A percentile compares a stretch with the other conserved stretches of the same genome.
Conservation (phyloP, 1,139 yeast genomes). For the Taphrina pruni region DNA sequence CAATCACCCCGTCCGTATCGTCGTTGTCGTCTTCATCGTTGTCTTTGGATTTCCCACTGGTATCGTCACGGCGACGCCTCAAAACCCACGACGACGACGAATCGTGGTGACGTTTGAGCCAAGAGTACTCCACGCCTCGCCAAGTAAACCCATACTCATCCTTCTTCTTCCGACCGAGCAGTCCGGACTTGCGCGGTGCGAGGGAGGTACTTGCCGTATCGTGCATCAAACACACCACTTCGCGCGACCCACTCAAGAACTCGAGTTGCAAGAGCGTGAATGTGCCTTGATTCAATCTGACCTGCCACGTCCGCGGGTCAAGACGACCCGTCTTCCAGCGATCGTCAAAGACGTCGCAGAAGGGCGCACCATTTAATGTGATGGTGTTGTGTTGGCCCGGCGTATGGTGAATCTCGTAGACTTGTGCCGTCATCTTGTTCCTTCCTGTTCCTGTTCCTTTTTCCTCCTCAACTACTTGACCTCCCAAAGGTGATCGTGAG, state of each 20-base stretch:
- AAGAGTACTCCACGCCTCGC: background rate
- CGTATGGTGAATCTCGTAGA: background rate
- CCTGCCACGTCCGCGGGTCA: constrained; percentile 22
- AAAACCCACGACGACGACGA: too few species aligned
- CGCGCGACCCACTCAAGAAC: background rate
- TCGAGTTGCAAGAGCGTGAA: background rate
- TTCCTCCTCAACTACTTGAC: too few species aligned
- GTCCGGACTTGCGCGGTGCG: background rate
- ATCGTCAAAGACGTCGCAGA: constrained; percentile 21
- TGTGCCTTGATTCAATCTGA: constrained; percentile 8
- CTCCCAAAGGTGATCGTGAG: background rate
- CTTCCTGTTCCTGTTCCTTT: too few species aligned
- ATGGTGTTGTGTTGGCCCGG: constrained; percentile 10
- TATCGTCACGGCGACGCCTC: too few species aligned
- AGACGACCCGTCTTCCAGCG: background rate
- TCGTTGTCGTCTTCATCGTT: background rate
- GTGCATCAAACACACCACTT: background rate
- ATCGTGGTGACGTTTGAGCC: background rate
- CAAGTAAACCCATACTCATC: background rate
- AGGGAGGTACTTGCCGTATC: background rate
- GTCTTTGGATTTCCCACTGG: background rate
- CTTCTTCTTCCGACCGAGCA: background rate
- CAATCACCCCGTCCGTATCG: background rate
- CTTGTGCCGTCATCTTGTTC: background rate
- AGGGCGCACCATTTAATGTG: constrained; percentile 5